Evolutionary conservation across 2,329 filamentous ascomycete species (phyloP).

Genomic region (Xylariaceae sp.): DNA sequence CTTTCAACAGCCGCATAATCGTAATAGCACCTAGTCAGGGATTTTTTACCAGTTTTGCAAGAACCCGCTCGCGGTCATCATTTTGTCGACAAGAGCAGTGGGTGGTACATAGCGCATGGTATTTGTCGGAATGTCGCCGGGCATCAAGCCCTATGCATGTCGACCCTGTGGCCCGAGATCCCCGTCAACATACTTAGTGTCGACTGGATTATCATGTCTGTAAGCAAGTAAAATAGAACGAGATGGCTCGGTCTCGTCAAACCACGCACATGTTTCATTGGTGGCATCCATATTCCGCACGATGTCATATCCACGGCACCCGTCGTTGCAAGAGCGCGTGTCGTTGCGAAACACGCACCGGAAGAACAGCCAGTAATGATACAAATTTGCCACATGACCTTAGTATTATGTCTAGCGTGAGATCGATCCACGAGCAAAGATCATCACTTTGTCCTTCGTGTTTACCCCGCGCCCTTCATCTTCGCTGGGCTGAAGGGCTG

Average conservation of each 20-base stretch:
- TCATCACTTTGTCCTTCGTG: not conserved
- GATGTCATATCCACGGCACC: constrained; percentile 43
- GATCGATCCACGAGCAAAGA: not conserved
- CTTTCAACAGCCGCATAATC: not conserved
- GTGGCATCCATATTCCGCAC: constrained; percentile 41
- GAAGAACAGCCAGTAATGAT: constrained; percentile 21
- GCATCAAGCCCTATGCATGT: not conserved
- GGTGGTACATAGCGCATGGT: not conserved
- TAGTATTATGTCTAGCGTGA: too few species aligned
- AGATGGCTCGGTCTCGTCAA: constrained; percentile 34
- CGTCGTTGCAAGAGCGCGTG: constrained; percentile 39
- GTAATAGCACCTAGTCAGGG: not conserved
- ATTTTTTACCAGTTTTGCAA: not conserved
- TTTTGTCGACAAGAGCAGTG: not conserved
- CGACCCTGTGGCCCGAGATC: not conserved
- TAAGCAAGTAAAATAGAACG: constrained; percentile 49
- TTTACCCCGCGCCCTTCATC: not conserved
- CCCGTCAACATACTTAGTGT: constrained; percentile 9
- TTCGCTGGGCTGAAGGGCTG: not conserved
- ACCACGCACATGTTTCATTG: constrained; percentile 27
- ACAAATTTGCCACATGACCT: not conserved
- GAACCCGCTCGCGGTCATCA: not conserved
- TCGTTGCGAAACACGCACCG: constrained; percentile 36
- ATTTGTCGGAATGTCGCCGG: not conserved
- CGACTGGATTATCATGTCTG: constrained; percentile 37